Conservation (phyloP, 2,329 filamentous ascomycete species). For the Epichloe sibirici region DNA sequence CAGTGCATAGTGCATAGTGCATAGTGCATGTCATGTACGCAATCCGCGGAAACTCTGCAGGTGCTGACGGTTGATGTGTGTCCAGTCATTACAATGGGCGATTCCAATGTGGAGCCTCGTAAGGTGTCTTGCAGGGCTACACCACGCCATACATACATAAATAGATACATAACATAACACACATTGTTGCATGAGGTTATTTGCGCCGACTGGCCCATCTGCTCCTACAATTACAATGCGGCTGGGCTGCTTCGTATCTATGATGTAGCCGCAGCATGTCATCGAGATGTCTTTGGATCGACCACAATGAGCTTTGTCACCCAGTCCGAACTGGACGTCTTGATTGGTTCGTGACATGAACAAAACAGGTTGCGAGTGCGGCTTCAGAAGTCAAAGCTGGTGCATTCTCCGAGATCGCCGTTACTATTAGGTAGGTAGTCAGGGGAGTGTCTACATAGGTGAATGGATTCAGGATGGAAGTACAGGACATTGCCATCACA, state of each 20-base stretch:
- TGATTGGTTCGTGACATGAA: too few species aligned
- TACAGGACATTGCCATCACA: too few species aligned
- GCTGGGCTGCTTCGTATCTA: background rate
- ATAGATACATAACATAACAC: too few species aligned
- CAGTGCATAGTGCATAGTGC: background rate
- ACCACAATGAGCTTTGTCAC: background rate
- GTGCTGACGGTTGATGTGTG: background rate
- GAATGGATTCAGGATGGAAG: too few species aligned
- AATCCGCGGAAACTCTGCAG: background rate
- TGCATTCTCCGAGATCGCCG: too few species aligned
- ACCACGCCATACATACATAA: too few species aligned
- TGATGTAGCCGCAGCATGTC: background rate
- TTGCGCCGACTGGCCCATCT: background rate
- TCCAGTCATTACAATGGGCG: background rate
- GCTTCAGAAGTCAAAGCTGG: too few species aligned
- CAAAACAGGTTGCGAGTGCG: too few species aligned
- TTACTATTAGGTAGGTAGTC: too few species aligned
- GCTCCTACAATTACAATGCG: too few species aligned
- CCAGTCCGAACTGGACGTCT: too few species aligned
- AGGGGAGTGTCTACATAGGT: too few species aligned
- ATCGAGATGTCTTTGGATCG: background rate
- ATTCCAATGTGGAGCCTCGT: background rate
- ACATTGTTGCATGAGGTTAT: background rate
- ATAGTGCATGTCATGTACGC: background rate
- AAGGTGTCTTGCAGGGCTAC: background rate